A percentile compares a stretch with the other conserved stretches of the same genome.
Evolutionary conservation across 164 flowering plant genomes (phyloP).

Genomic region (Aristolochia contorta): DNA sequence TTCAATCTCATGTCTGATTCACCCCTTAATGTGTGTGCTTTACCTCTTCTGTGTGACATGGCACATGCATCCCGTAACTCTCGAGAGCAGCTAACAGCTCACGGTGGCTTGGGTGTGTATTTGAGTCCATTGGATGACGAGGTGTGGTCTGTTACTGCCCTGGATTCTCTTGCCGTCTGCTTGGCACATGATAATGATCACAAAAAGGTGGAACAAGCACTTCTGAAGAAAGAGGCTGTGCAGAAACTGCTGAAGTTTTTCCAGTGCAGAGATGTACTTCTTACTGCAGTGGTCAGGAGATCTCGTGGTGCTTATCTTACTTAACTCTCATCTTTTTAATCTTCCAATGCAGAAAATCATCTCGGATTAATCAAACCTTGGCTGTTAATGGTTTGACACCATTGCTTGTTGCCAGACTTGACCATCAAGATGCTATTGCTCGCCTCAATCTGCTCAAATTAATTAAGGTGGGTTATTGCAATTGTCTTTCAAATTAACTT

Average conservation of each 20-base stretch:
- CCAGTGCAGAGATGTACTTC: conserved; percentile 58
- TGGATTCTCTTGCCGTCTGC: conserved; percentile 63
- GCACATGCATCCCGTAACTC: conserved; percentile 98
- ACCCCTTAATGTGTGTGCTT: conserved; percentile 73
- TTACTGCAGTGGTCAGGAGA: not conserved
- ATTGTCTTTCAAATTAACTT: not conserved
- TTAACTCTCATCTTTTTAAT: not conserved
- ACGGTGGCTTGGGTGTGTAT: conserved; percentile 90
- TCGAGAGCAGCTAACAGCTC: conserved; percentile 91
- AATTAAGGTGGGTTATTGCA: conserved; percentile 53
- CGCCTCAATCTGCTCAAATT: conserved; percentile 87
- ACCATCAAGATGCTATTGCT: conserved; percentile 96
- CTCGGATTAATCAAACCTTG: conserved; percentile 82
- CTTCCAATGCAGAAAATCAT: conserved; percentile 75
- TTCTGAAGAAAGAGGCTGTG: conserved; percentile 87
- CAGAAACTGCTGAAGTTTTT: conserved; percentile 94
- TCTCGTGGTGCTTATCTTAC: not conserved
- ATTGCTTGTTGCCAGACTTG: conserved; percentile 78
- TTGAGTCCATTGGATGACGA: conserved; percentile 92
- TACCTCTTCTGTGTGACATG: conserved; percentile 95
- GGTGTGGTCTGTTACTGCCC: conserved; percentile 77
- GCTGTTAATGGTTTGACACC: conserved; percentile 98
- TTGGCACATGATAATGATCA: conserved; percentile 92
- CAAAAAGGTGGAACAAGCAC: conserved; percentile 86
- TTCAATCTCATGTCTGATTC: conserved; percentile 76